Conservation (phyloP, 1,284 basidiomycete genomes). For the Rhodotorula mucilaginosa region DNA sequence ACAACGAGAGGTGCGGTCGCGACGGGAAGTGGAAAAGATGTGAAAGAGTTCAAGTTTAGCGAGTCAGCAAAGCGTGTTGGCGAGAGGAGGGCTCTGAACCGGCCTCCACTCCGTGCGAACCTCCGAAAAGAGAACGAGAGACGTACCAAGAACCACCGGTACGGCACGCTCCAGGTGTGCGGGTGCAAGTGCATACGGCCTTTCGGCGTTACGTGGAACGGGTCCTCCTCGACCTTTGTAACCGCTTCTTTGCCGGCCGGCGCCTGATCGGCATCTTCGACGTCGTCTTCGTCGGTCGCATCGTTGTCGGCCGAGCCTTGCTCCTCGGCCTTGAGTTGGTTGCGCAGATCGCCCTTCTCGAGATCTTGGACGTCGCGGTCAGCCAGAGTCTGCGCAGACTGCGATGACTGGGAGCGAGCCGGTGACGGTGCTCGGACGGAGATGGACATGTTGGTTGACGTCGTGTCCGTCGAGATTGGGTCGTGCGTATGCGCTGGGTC, state of each 20-base stretch:
- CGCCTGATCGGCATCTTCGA: background rate
- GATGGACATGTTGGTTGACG: background rate
- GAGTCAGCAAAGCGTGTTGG: too few species aligned
- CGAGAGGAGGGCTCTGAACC: too few species aligned
- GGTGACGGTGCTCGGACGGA: background rate
- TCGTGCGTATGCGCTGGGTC: too few species aligned
- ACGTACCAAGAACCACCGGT: conserved; percentile 60
- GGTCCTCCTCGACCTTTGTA: background rate
- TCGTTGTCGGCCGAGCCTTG: background rate
- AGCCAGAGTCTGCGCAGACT: conserved; percentile 4
- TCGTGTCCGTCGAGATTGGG: background rate
- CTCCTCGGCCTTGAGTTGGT: background rate
- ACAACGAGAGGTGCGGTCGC: background rate
- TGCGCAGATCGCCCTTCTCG: conserved; percentile 14
- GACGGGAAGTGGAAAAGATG: too few species aligned
- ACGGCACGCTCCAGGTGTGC: conserved; percentile 60
- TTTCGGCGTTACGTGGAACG: conserved; percentile 51
- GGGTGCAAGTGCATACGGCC: conserved; percentile 53
- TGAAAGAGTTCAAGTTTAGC: too few species aligned
- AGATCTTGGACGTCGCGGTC: conserved; percentile 7
- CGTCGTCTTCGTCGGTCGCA: background rate
- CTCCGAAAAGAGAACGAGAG: background rate
- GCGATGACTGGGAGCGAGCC: conserved; percentile 3
- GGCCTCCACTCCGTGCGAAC: too few species aligned
- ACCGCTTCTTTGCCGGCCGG: background rate